A percentile compares a stretch with the other conserved stretches of the same genome.
phyloP scores from a whole-genome alignment of 139 green algal species.

The Chlamydomonas sphaeroides region DNA sequence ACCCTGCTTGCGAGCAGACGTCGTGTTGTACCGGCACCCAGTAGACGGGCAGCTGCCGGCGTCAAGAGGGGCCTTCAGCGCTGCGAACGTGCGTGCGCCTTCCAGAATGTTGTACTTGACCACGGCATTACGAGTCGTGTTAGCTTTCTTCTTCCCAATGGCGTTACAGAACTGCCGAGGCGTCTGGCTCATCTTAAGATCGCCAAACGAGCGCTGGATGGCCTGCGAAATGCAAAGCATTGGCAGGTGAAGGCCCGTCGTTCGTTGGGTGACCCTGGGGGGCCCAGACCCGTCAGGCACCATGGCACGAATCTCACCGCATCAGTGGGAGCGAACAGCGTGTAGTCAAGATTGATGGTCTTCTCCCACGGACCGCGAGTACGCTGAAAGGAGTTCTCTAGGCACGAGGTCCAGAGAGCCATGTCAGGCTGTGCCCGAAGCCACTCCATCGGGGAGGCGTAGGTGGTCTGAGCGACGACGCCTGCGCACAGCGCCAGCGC shows the following conservation, averaged over 20 bases:
- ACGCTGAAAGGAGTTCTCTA: neutral
- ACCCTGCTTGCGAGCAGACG: neutral
- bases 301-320: no score
- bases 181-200: no score
- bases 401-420: neutral
- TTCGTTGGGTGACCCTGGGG: no score
- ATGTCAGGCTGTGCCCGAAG: slow-evolving; percentile 7
- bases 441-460: slow-evolving; percentile 10
- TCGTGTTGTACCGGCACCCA: neutral
- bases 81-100: neutral
- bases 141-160: no score
- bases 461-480: neutral
- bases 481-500: no score
- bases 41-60: no score
- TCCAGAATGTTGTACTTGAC: slow-evolving; percentile 15
- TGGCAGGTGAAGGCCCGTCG: no score
- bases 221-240: no score
- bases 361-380: neutral
- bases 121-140: neutral
- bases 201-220: no score
- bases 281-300: no score
- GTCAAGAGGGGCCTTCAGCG: no score
- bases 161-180: no score
- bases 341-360: neutral
- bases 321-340: neutral